Conservation (phyloP, 2,329 filamentous ascomycete species). For the Sporothrix pallida region DNA sequence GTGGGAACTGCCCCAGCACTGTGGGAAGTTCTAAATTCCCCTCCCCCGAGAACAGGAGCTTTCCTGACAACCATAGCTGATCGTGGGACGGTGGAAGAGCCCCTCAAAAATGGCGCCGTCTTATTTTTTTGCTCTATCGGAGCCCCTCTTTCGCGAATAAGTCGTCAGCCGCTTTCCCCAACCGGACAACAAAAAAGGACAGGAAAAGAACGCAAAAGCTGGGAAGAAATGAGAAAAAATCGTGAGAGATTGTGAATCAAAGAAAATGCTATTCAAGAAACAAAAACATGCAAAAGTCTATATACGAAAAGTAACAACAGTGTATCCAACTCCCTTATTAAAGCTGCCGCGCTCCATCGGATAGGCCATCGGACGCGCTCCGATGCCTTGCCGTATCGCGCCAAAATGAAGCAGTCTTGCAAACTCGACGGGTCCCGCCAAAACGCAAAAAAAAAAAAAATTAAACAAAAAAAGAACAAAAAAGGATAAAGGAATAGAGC, state of each 20-base stretch:
- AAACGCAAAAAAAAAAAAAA: too few species aligned
- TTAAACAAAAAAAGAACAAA: not conserved
- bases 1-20: not conserved
- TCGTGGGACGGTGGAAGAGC: not conserved
- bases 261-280: not conserved
- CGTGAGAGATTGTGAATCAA: not conserved
- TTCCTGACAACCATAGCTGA: not conserved
- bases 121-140: not conserved
- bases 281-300: not conserved
- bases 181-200: not conserved
- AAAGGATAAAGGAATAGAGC: not conserved
- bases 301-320: not conserved
- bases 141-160: conserved; percentile 12
- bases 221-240: not conserved
- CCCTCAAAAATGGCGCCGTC: conserved; percentile 19
- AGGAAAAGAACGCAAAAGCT: not conserved
- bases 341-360: not conserved
- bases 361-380: not conserved
- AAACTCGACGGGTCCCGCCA: not conserved
- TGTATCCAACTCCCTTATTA: not conserved
- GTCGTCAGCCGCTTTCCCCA: conserved; percentile 4
- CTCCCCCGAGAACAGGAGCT: conserved; percentile 14
- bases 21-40: not conserved
- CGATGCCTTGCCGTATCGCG: conserved; percentile 18
- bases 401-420: not conserved